phyloP scores from a whole-genome alignment of 768 basidiomycete species.

The Mycena galericulata region DNA sequence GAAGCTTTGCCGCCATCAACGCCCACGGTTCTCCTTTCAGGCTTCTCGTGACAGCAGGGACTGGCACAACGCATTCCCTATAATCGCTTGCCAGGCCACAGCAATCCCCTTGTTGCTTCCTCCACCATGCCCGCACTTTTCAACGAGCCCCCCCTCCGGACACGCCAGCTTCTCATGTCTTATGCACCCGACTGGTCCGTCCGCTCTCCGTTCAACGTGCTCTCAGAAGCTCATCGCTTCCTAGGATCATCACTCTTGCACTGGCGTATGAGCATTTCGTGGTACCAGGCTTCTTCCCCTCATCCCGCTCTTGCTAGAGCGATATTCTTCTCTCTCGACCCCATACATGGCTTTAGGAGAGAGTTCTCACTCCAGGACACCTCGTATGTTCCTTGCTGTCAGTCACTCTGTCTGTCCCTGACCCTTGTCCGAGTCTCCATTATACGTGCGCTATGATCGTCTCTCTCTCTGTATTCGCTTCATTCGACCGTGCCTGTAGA shows the following conservation, averaged over 20 bases:
- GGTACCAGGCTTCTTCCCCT: neutral
- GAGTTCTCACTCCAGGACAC: conserved; percentile 84
- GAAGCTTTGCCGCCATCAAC: too few relatives aligned
- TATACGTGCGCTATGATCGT: conserved; percentile 1
- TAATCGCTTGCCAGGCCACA: neutral
- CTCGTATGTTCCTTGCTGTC: conserved; percentile 60
- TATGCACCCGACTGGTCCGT: conserved; percentile 85
- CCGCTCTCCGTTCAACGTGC: neutral
- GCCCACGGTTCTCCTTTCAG: too few relatives aligned
- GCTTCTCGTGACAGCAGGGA: too few relatives aligned
- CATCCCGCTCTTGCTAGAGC: conserved; percentile 52
- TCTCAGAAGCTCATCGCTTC: neutral
- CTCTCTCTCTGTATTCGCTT: neutral
- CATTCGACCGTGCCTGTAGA: conserved; percentile 48
- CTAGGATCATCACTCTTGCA: conserved; percentile 75
- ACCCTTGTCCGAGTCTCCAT: conserved; percentile 46
- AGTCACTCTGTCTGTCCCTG: conserved; percentile 25
- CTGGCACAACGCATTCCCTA: neutral
- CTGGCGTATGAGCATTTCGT: conserved; percentile 67
- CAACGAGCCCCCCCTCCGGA: conserved; percentile 33
- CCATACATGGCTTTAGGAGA: conserved; percentile 79
- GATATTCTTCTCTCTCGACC: conserved; percentile 71
- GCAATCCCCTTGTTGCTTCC: neutral
- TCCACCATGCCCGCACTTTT: conserved; percentile 10
- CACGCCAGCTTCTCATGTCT: conserved; percentile 63